phyloP scores from a whole-genome alignment of 768 basidiomycete species.

The Amanita jacksonii region DNA sequence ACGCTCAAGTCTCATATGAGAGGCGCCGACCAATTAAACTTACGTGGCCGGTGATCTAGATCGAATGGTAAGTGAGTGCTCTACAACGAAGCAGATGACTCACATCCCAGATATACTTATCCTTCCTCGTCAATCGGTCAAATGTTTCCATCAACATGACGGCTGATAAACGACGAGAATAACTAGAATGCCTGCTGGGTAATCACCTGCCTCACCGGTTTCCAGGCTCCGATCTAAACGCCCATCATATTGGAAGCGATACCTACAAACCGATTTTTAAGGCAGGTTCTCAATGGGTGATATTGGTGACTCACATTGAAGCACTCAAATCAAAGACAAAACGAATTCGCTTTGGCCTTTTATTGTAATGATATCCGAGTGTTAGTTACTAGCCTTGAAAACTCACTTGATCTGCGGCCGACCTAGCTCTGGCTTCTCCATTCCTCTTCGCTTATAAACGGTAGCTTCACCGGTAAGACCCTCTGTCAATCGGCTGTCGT shows the following conservation, averaged over 20 bases:
- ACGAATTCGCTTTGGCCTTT: slow-evolving; percentile 55
- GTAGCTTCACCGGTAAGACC: slow-evolving; percentile 60
- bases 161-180: slow-evolving; percentile 25
- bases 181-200: not conserved
- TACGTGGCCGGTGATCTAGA: slow-evolving; percentile 57
- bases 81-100: slow-evolving; percentile 17
- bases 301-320: slow-evolving; percentile 38
- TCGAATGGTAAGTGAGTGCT: not conserved
- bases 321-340: slow-evolving; percentile 65
- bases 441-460: slow-evolving; percentile 60
- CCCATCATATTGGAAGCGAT: slow-evolving; percentile 67
- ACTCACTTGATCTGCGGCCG: slow-evolving; percentile 57
- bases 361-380: too few relatives aligned
- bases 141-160: slow-evolving; percentile 72
- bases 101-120: slow-evolving; percentile 74
- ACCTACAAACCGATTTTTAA: too few relatives aligned
- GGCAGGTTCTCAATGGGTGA: not conserved
- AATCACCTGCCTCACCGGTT: slow-evolving; percentile 41
- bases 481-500: slow-evolving; percentile 56
- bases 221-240: slow-evolving; percentile 54
- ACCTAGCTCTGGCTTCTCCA: slow-evolving; percentile 61
- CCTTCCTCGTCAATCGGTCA: slow-evolving; percentile 48
- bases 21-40: slow-evolving; percentile 14
- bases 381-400: too few relatives aligned
- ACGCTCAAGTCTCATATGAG: too few relatives aligned